Percentiles rank a stretch among this genome's conserved stretches.
Evolutionary conservation across 2,329 filamentous ascomycete genomes (phyloP).

Genomic region (Xylariaceae sp.): DNA sequence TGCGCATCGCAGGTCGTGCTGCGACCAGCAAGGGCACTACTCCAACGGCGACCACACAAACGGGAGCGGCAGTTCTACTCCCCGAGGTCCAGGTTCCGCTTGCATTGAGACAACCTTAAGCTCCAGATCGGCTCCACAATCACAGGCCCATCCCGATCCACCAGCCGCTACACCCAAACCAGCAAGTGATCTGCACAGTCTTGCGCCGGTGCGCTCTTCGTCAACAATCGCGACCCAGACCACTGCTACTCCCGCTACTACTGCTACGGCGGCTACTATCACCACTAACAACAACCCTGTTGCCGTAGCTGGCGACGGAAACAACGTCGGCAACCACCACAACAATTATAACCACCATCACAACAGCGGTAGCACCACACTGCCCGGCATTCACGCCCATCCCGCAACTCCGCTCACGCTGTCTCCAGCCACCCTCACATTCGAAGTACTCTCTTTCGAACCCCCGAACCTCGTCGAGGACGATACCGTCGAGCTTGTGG

Average conservation of each 20-base stretch:
- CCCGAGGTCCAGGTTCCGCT: conserved; percentile 2
- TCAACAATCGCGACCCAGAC: not conserved
- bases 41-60: not conserved
- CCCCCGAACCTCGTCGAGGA: conserved; percentile 3
- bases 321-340: not conserved
- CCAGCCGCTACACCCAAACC: conserved; percentile 14
- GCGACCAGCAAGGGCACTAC: not conserved
- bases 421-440: conserved; percentile 1
- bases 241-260: not conserved
- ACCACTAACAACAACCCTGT: not conserved
- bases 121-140: conserved; percentile 15
- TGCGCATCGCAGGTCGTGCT: not conserved
- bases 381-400: conserved; percentile 36
- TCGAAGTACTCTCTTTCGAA: conserved; percentile 9
- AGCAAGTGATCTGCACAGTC: conserved; percentile 37
- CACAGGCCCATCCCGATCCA: conserved; percentile 4
- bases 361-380: conserved; percentile 16
- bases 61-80: not conserved
- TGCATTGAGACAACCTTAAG: conserved; percentile 10
- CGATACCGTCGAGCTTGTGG: conserved; percentile 11
- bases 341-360: conserved; percentile 14
- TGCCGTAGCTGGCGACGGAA: not conserved
- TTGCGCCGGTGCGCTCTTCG: conserved; percentile 15
- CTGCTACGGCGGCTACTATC: not conserved
- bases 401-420: conserved; percentile 20